Evolutionary conservation across 345 rosid genomes (phyloP), one percentile per base, ranked within the genome.

Genomic region (Viola odorata): DNA sequence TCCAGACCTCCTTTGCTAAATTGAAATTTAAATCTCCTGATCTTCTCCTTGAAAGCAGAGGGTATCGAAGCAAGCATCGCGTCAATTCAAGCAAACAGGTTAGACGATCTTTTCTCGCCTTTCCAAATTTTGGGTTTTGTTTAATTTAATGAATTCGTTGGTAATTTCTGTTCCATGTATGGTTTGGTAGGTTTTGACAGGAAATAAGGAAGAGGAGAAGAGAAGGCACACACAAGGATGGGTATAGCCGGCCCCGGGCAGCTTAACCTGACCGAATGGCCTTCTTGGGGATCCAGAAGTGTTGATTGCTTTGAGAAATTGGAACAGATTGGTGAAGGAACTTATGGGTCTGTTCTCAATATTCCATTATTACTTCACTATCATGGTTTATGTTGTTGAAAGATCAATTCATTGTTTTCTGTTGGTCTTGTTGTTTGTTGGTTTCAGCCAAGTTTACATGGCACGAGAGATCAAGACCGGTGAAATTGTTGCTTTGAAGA

Each of bases 401-500:
- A 23, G 32, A 23, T 23, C 2, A 23, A 0, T 23, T 15, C 8
- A n/a, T 12, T 57, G 48, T 7, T n/a, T 41, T 53, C 10, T 11
- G 4, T 11, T 37, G 38, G 9, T 47, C 12, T 50, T 48, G 50
- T 39, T 11, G 10, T 56, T 58, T 23, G 32, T 23, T 23, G 32
- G 32, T 23, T 37, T 60, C 87, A 94, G 96, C 55, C 95, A 90
- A 81, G 99, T 94, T 41, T 94, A 83, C 82, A 94, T 85, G 99
- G 99, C 97, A 9, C 83, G 70, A 72, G 99, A 94, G 61, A 85
- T 75, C 61, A 77, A 84, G 75, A 84, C 98, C 0, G 91, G 95
- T 50, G 98, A 87, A 82, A 89, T 87, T 52, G 97, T 89, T 68
- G 97, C 98, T 64, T 63, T 89, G 80, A 92, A 92, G 80, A 92